Percentiles rank a stretch among this genome's conserved stretches.
These are phyloP conservation scores for Bolboschoenus planiculmis DNA, from an alignment of 176 grass and related monocot genomes.

Conservation along the genomic window DNA sequence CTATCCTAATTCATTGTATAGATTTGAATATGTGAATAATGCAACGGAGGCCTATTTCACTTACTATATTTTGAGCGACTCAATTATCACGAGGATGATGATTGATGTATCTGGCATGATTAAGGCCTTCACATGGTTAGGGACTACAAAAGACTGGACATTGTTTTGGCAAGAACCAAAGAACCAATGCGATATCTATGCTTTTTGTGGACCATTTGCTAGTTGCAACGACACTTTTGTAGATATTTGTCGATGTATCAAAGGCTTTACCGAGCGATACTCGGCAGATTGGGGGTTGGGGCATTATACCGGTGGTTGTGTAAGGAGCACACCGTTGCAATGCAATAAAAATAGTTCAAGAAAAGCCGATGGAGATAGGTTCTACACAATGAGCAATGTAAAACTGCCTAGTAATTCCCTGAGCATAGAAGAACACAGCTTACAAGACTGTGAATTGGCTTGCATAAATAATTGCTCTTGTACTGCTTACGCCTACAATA, in stretches of 20 bases:
- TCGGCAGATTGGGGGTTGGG: conserved; percentile 26
- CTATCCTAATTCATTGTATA: neutral
- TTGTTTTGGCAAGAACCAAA: conserved; percentile 18
- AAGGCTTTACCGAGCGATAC: conserved; percentile 32
- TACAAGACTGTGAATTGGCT: conserved; percentile 20
- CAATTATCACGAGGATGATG: neutral
- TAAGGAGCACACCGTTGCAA: conserved; percentile 35
- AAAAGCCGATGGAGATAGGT: conserved; percentile 23
- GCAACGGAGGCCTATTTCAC: conserved; percentile 30
- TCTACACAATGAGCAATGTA: conserved; percentile 28
- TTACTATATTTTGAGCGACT: conserved; percentile 28
- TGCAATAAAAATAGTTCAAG: conserved; percentile 15
- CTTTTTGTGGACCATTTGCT: conserved; percentile 44
- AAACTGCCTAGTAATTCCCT: conserved; percentile 27
- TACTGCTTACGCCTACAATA: conserved; percentile 34
- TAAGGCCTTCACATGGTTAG: conserved; percentile 15
- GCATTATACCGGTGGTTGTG: conserved; percentile 38
- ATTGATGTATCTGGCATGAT: conserved; percentile 31
- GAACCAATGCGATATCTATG: conserved; percentile 33
- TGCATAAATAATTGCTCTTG: conserved; percentile 47
- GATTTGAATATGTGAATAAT: conserved; percentile 29
- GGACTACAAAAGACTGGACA: conserved; percentile 22
- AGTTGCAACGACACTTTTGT: conserved; percentile 28
- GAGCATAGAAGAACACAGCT: neutral
- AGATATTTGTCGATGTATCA: conserved; percentile 40